Evolutionary conservation across 345 rosid genomes (phyloP).

Genomic region (Sonneratia alba): DNA sequence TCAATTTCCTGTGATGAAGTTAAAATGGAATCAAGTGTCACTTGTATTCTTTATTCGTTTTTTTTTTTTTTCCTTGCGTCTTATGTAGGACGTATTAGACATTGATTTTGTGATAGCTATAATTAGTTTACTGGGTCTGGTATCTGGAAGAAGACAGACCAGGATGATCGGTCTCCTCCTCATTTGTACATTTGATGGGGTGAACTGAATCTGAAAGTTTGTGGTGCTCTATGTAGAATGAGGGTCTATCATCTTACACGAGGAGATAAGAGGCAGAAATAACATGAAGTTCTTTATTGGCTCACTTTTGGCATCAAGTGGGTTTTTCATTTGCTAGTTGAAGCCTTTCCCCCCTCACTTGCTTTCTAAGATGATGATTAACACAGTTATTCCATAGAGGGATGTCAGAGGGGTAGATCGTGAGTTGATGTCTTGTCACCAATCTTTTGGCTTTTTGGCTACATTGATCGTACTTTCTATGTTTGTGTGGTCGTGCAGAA

Average conservation of each 20-base stretch:
- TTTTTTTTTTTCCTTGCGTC: neutral
- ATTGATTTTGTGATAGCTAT: neutral
- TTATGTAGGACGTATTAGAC: neutral
- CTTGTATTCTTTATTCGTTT: no score
- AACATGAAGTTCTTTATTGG: neutral
- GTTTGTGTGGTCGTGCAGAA: conserved; percentile 24
- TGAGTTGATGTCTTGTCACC: no score
- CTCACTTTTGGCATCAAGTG: neutral
- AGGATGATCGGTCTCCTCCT: neutral
- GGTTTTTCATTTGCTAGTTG: neutral
- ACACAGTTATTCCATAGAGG: no score
- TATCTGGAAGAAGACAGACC: neutral
- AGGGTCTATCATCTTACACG: neutral
- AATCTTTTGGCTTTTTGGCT: no score
- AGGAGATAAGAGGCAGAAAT: neutral
- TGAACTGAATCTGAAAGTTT: neutral
- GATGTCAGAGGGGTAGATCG: no score
- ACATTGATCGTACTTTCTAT: neutral
- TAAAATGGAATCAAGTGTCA: neutral
- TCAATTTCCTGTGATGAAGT: neutral
- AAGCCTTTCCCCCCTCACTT: neutral
- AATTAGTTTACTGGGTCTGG: neutral
- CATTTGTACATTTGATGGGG: neutral
- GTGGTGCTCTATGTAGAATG: neutral
- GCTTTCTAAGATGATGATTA: no score